These are phyloP conservation scores for Cyclotella atomus DNA, from an alignment of 108 stramenopile species.

Conservation along the genomic window DNA sequence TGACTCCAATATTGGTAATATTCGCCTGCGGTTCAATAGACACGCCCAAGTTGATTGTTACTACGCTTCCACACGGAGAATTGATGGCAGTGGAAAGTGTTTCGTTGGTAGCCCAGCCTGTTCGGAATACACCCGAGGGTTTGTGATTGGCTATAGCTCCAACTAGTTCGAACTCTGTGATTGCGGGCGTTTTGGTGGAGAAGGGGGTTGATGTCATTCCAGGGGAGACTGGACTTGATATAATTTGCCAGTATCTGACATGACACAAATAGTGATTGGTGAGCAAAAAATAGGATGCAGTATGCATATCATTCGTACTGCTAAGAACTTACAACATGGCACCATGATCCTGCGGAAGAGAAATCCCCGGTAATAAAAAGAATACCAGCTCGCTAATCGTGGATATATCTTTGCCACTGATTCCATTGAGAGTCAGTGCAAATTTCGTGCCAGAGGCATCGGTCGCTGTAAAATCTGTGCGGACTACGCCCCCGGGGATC, in stretches of 20 bases:
- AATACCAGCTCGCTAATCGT: constrained; percentile 76
- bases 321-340: constrained; percentile 41
- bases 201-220: constrained; percentile 23
- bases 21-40: constrained; percentile 75
- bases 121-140: constrained; percentile 78
- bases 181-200: constrained; percentile 18
- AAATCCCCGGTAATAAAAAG: constrained; percentile 64
- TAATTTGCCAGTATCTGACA: constrained; percentile 71
- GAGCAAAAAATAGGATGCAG: too few relatives aligned
- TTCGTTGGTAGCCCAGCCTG: constrained; percentile 80
- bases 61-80: constrained; percentile 26
- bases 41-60: constrained; percentile 70
- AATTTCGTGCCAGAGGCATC: constrained; percentile 73
- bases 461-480: constrained; percentile 72
- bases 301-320: too few relatives aligned
- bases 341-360: constrained; percentile 69
- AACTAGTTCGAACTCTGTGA: constrained; percentile 79
- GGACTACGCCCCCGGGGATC: constrained; percentile 68
- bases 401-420: constrained; percentile 61
- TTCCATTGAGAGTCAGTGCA: constrained; percentile 55
- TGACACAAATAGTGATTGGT: too few relatives aligned
- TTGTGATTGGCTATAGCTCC: constrained; percentile 64
- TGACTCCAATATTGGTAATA: constrained; percentile 60
- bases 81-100: constrained; percentile 40
- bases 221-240: constrained; percentile 27